Evolutionary conservation across 169 alveolate species (phyloP).

Genomic region (Amoebophrya sp.): DNA sequence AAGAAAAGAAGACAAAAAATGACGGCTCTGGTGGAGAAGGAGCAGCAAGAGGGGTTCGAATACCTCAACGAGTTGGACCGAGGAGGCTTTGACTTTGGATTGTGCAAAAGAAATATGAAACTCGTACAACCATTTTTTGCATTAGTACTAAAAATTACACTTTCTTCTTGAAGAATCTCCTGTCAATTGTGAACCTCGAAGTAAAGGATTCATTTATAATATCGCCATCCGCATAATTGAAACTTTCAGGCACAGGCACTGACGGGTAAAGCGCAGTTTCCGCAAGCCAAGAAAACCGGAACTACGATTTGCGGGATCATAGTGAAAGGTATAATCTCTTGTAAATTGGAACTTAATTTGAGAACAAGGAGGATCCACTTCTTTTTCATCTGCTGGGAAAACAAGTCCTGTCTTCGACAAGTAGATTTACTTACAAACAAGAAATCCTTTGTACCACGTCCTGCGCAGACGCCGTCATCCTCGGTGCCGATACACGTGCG

Average conservation of each 20-base stretch:
- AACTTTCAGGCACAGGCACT: neutral
- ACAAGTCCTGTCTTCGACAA: too few relatives aligned
- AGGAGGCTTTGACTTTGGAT: constrained; percentile 42
- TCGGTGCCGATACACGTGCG: constrained; percentile 98
- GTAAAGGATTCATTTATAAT: neutral
- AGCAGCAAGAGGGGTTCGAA: neutral
- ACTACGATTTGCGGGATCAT: constrained; percentile 96
- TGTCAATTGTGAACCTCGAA: neutral
- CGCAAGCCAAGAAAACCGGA: constrained; percentile 62
- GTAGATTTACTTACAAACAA: too few relatives aligned
- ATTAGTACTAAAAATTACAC: neutral
- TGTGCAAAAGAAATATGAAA: constrained; percentile 33
- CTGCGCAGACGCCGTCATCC: constrained; percentile 80
- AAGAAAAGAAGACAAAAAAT: too few relatives aligned
- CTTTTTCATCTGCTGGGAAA: neutral
- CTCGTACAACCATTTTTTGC: neutral
- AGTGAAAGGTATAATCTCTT: constrained; percentile 49
- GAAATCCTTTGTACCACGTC: too few relatives aligned
- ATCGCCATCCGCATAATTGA: neutral
- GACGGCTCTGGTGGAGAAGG: neutral
- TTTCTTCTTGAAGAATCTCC: neutral
- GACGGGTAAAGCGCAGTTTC: neutral
- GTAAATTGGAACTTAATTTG: neutral
- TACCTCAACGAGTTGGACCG: constrained; percentile 25
- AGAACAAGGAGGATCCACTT: too few relatives aligned